Conservation (phyloP, 306 rosid genomes). For the Prunus salicina region DNA sequence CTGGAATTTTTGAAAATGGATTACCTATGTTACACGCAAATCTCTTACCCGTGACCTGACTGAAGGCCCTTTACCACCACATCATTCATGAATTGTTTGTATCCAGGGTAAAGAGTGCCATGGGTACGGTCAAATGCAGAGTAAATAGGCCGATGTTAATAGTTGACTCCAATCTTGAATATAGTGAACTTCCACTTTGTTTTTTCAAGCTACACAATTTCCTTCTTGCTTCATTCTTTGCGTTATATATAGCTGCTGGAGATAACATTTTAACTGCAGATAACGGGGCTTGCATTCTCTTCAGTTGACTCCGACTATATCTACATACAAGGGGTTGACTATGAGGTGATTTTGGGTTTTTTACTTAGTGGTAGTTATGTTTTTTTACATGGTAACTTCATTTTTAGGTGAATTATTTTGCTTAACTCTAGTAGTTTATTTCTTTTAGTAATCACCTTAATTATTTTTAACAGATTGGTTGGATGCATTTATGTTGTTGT, state of each 20-base stretch:
- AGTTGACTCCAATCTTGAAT: conserved; percentile 2
- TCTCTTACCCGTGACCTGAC: neutral
- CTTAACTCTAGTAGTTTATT: neutral
- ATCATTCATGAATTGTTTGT: neutral
- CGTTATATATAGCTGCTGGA: conserved; percentile 5
- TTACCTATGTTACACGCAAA: neutral
- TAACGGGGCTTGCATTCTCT: conserved; percentile 83
- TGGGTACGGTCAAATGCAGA: neutral
- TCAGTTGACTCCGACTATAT: conserved; percentile 63
- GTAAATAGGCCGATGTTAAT: neutral
- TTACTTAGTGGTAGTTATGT: neutral
- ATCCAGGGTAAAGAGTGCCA: neutral
- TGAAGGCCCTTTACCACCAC: neutral
- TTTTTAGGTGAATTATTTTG: neutral
- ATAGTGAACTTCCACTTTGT: conserved; percentile 2
- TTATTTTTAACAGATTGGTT: neutral
- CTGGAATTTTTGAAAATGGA: neutral
- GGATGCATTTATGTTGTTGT: neutral
- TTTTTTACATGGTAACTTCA: neutral
- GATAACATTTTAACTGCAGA: conserved; percentile 45
- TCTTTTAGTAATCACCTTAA: neutral
- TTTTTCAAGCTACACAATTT: neutral
- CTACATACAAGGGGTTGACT: conserved; percentile 85
- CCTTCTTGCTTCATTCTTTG: neutral
- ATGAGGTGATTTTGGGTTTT: conserved; percentile 54